Percentiles rank a stretch among this genome's conserved stretches.
Evolutionary conservation across 1,284 basidiomycete genomes (phyloP).

Genomic region (Exobasidium cylindrosporum): DNA sequence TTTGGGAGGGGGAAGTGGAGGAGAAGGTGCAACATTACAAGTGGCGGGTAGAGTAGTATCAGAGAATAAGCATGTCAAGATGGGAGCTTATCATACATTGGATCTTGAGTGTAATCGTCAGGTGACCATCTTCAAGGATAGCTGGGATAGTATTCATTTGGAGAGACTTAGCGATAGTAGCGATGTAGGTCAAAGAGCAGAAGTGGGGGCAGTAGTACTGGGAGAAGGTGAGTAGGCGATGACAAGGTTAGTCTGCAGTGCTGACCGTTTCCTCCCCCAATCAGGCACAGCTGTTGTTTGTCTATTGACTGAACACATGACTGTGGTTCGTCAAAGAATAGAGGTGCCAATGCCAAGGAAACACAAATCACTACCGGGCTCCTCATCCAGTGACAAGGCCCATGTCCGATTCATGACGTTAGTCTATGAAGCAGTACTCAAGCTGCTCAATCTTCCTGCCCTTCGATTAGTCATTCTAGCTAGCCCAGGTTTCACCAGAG

Average conservation of each 20-base stretch:
- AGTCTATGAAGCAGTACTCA: slow-evolving; percentile 80
- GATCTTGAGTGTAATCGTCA: slow-evolving; percentile 91
- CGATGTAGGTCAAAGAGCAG: slow-evolving; percentile 85
- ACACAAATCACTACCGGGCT: slow-evolving; percentile 49
- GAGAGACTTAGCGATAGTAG: slow-evolving; percentile 81
- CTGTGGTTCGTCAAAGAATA: slow-evolving; percentile 84
- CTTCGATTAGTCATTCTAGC: slow-evolving; percentile 91
- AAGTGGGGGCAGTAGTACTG: slow-evolving; percentile 92
- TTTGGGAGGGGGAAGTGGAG: slow-evolving; percentile 12
- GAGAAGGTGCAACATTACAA: slow-evolving; percentile 64
- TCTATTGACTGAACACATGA: slow-evolving; percentile 93
- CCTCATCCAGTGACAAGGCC: slow-evolving; percentile 38
- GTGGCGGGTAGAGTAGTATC: slow-evolving; percentile 83
- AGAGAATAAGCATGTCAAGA: slow-evolving; percentile 86
- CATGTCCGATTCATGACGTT: slow-evolving; percentile 71
- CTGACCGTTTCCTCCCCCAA: too few species aligned
- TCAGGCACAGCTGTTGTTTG: slow-evolving; percentile 86
- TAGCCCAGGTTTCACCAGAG: slow-evolving; percentile 91
- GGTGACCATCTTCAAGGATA: slow-evolving; percentile 80
- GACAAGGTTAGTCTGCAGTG: too few species aligned
- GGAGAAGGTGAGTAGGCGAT: slow-evolving; percentile 72
- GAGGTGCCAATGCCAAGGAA: slow-evolving; percentile 88
- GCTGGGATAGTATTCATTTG: slow-evolving; percentile 87
- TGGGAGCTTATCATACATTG: slow-evolving; percentile 92
- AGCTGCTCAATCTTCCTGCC: slow-evolving; percentile 79